Conservation (phyloP, 257 asterid genomes). For the Nicotiana sylvestris region DNA sequence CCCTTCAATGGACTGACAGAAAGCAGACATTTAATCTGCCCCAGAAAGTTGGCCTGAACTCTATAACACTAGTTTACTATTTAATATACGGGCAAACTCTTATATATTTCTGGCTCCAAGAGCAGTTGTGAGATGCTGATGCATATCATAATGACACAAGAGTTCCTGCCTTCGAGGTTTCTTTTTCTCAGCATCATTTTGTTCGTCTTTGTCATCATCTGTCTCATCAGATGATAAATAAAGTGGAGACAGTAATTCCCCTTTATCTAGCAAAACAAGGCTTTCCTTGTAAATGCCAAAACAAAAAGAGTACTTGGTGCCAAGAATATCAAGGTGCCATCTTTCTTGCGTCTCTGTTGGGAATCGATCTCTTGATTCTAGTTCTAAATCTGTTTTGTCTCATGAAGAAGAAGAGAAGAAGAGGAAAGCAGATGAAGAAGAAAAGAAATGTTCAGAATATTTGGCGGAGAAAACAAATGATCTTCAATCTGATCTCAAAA, state of each 20-base stretch:
- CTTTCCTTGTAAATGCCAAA: slow-evolving; percentile 8
- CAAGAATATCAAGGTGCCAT: background rate
- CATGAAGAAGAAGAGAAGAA: too few relatives aligned
- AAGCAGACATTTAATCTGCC: background rate
- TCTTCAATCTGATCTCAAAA: too few relatives aligned
- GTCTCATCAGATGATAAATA: slow-evolving; percentile 8
- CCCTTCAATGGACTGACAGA: background rate
- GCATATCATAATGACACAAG: slow-evolving; percentile 8
- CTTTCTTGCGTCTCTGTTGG: background rate
- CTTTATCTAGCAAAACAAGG: slow-evolving; percentile 19
- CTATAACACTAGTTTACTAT: background rate
- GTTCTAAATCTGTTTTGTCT: too few relatives aligned
- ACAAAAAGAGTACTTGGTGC: background rate
- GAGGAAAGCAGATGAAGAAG: too few relatives aligned
- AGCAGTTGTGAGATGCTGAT: slow-evolving; percentile 13
- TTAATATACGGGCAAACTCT: background rate
- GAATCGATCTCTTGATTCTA: too few relatives aligned
- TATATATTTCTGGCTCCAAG: background rate
- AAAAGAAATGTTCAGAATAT: too few relatives aligned
- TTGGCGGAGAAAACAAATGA: too few relatives aligned
- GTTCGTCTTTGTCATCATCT: background rate
- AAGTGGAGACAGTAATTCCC: slow-evolving; percentile 14
- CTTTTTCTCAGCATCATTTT: slow-evolving; percentile 12
- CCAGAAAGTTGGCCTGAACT: background rate
- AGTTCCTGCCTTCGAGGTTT: too few relatives aligned